Conservation (phyloP, 345 rosid genomes). For the Euphorbia lathyris region DNA sequence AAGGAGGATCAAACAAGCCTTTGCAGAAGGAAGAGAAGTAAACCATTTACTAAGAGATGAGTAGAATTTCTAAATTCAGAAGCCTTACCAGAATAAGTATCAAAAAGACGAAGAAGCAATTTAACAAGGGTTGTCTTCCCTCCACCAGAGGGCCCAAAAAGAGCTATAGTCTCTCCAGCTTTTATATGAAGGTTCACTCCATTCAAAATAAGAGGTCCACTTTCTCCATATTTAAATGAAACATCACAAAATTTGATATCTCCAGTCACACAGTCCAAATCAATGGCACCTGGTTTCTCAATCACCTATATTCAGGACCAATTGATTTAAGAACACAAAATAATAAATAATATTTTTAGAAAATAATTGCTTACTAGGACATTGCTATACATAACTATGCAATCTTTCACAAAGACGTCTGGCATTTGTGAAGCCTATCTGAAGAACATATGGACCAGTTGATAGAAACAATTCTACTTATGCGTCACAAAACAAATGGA, state of each 20-base stretch:
- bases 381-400: neutral
- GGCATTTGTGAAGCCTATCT: neutral
- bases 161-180: constrained; percentile 93
- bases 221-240: constrained; percentile 64
- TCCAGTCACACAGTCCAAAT: constrained; percentile 56
- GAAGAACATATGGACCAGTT: neutral
- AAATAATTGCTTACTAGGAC: neutral
- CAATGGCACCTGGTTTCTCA: constrained; percentile 57
- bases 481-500: neutral
- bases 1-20: constrained; percentile 3
- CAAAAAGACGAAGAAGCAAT: constrained; percentile 90
- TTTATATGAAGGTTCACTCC: constrained; percentile 67
- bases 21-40: neutral
- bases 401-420: neutral
- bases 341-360: neutral
- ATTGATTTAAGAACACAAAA: constrained; percentile 11
- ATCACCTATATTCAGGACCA: constrained; percentile 47
- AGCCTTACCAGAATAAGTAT: constrained; percentile 64
- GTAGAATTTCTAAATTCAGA: neutral
- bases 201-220: constrained; percentile 55
- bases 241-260: constrained; percentile 66
- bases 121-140: constrained; percentile 94
- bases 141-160: constrained; percentile 96
- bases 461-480: neutral
- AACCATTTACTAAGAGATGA: constrained; percentile 4